Percentiles rank a stretch among this genome's conserved stretches.
These are phyloP conservation scores for Agrostemma githago DNA, from an alignment of 148 eudicot genomes.

Conservation along the genomic window DNA sequence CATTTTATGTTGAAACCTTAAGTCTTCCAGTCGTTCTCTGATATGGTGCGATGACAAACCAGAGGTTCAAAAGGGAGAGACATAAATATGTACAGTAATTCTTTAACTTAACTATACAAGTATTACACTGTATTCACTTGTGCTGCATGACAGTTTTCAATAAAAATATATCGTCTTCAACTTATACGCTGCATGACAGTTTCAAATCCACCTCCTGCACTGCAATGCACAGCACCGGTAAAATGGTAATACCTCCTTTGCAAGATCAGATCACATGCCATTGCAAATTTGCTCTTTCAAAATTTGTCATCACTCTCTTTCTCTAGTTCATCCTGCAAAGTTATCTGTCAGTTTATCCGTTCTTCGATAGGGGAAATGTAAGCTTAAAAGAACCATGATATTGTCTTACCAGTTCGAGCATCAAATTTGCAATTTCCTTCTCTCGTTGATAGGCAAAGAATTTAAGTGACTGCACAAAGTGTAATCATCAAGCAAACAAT, in stretches of 20 bases:
- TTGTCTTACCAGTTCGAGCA: slow-evolving; percentile 52
- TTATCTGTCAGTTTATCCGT: not conserved
- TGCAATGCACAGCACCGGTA: not conserved
- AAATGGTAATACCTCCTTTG: not conserved
- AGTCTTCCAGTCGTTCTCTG: not conserved
- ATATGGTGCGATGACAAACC: not conserved
- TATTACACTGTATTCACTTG: not conserved
- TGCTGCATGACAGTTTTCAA: not conserved
- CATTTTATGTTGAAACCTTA: not conserved
- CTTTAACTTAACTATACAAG: not conserved
- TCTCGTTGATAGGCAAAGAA: slow-evolving; percentile 71
- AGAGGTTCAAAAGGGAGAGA: not conserved
- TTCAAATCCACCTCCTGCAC: too few relatives aligned
- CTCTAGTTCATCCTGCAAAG: slow-evolving; percentile 29
- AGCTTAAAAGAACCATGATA: not conserved
- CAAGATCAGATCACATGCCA: not conserved
- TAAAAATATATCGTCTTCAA: not conserved
- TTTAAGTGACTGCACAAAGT: slow-evolving; percentile 56
- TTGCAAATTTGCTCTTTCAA: not conserved
- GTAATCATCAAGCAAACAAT: slow-evolving; percentile 5
- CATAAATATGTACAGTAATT: too few relatives aligned
- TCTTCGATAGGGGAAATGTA: not conserved
- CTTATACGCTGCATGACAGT: not conserved
- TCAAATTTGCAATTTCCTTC: slow-evolving; percentile 53
- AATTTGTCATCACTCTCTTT: slow-evolving; percentile 6